Evolutionary conservation across 2,329 filamentous ascomycete species (phyloP), one percentile per base, ranked within the genome.

Genomic region (Delphinella strobiligena): DNA sequence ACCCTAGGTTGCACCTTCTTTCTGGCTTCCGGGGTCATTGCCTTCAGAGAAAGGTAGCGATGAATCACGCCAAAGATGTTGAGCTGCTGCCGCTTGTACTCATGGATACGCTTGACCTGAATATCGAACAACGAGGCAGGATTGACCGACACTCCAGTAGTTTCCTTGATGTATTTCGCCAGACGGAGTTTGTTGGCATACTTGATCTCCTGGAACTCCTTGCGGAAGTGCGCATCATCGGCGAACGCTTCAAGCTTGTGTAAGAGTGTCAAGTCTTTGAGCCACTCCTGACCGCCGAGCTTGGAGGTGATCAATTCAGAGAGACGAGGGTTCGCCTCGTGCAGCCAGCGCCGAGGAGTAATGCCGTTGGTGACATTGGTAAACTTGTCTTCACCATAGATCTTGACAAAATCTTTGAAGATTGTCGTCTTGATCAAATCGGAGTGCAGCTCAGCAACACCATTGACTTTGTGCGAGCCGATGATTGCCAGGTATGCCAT

Each of bases 11-110:
- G 75, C 45, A 84, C 72, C 66, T 91, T 91, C 72, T 93, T 89
- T 49, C 80, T 77, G 58, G 94, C 82, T 52, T 87, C 84, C 0
- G 84, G 69, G 17, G 72, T 76, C 81, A 94, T 78, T 27, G 75
- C 72, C 68, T 96, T 98, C 59, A 98, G 80, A 11, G 75, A 74
- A 30, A 98, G 71, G 61, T 96, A 98, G 37, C 89, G 80, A 61
- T 94, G 84, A 50, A 98, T 96, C 45, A 95, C 86, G 42, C 91
- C 91, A 55, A 96, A 96, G 52, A 98, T 95, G 68, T 98, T 98
- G 60, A 98, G 78, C 40, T 49, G 37, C 15, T 46, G 52, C 44
- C 88, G 82, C 74, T 98, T 98, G 68, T 98, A 98, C 55, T 98
- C 91, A 62, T 98, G 91, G 50, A 98, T 98, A 55, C 91, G 82